Conservation (phyloP, 2,329 filamentous ascomycete genomes). For the Chrysoporthe puriensis region DNA sequence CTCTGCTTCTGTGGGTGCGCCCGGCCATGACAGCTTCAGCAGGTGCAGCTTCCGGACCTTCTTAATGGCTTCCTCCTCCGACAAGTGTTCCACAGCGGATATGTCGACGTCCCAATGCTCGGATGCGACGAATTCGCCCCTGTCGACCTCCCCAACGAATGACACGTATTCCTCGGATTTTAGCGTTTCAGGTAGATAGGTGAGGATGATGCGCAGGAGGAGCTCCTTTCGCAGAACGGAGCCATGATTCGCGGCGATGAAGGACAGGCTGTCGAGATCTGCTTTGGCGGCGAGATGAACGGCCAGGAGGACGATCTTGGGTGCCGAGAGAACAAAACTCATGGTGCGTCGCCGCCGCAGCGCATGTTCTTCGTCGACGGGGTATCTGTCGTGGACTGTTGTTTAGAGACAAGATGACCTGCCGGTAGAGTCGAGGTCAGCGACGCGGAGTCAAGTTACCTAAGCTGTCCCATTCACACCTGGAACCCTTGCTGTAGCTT, state of each 20-base stretch:
- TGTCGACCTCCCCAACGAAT: constrained; percentile 62
- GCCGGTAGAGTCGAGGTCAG: constrained; percentile 7
- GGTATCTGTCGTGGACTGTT: background rate
- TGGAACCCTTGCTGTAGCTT: background rate
- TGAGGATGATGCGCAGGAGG: constrained; percentile 73
- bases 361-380: constrained; percentile 22
- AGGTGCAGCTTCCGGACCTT: constrained; percentile 67
- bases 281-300: constrained; percentile 69
- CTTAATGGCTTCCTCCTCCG: constrained; percentile 66
- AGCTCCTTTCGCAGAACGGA: constrained; percentile 66
- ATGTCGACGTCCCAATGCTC: constrained; percentile 55
- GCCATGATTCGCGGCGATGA: constrained; percentile 59
- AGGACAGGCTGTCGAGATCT: constrained; percentile 65
- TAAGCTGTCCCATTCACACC: constrained; percentile 9
- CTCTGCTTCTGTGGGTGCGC: constrained; percentile 50
- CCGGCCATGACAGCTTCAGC: constrained; percentile 56
- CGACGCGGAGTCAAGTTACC: constrained; percentile 18
- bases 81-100: constrained; percentile 59
- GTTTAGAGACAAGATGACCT: background rate
- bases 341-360: constrained; percentile 38
- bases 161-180: constrained; percentile 65
- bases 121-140: constrained; percentile 47
- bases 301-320: constrained; percentile 74
- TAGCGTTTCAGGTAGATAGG: constrained; percentile 74
- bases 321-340: constrained; percentile 57